A percentile compares a stretch with the other conserved stretches of the same genome.
Conservation (phyloP, 2,329 filamentous ascomycete species). For the Ceratocystis cubensis region DNA sequence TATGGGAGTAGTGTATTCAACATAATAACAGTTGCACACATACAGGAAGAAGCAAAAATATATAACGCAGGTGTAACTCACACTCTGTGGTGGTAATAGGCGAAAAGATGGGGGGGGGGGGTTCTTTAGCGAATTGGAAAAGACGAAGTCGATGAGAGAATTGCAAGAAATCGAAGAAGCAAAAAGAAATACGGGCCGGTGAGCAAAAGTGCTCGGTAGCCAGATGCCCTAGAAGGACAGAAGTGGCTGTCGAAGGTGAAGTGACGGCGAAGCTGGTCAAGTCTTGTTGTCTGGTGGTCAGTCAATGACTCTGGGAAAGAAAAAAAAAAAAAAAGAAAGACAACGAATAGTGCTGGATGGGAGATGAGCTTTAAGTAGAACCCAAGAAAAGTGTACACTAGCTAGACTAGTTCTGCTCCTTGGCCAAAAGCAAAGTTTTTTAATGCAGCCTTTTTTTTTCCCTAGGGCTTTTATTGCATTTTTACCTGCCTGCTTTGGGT, state of each 20-base stretch:
- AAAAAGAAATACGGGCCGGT: constrained; percentile 21
- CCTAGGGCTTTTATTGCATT: background rate
- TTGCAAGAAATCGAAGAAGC: constrained; percentile 19
- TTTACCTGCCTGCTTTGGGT: background rate
- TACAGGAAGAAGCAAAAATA: constrained; percentile 13
- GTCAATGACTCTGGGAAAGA: constrained; percentile 17
- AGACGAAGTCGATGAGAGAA: constrained; percentile 11
- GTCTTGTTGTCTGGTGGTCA: constrained; percentile 11
- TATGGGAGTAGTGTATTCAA: background rate
- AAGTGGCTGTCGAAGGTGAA: constrained; percentile 17
- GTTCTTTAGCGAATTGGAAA: constrained; percentile 9
- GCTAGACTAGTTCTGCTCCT: constrained; percentile 5
- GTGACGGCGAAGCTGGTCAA: constrained; percentile 17
- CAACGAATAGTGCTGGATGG: constrained; percentile 7
- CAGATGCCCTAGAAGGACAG: constrained; percentile 21
- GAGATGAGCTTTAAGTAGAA: constrained; percentile 15
- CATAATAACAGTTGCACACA: constrained; percentile 3
- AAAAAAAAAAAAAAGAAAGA: constrained; percentile 9
- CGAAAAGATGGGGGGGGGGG: constrained; percentile 2
- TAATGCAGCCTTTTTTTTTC: constrained; percentile 10
- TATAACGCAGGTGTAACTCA: constrained; percentile 16
- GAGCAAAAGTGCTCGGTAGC: constrained; percentile 22
- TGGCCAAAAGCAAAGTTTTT: constrained; percentile 11
- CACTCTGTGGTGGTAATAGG: background rate
- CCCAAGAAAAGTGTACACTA: constrained; percentile 8